Conservation (phyloP, 2,329 filamentous ascomycete genomes). For the Aspergillus intermedius region DNA sequence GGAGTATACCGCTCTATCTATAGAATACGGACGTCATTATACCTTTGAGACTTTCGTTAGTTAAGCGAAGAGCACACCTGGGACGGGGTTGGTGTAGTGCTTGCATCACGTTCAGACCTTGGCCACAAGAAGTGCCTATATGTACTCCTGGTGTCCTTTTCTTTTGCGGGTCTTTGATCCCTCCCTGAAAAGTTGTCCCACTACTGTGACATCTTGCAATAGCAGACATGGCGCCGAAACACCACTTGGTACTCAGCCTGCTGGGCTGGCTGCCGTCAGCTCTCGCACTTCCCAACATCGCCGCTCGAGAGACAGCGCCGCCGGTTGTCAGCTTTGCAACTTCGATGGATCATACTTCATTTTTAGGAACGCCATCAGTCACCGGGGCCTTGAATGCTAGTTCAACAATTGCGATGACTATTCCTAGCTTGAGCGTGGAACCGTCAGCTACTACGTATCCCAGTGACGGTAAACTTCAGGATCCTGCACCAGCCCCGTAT, state of each 20-base stretch:
- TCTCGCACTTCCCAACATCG: slow-evolving; percentile 10
- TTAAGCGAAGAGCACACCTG: not conserved
- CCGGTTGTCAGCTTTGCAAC: slow-evolving; percentile 46
- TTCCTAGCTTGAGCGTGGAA: slow-evolving; percentile 53
- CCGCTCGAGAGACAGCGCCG: slow-evolving; percentile 8
- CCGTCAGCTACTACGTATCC: slow-evolving; percentile 63
- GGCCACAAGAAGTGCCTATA: not conserved
- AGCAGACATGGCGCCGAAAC: slow-evolving; percentile 10
- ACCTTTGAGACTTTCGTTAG: not conserved
- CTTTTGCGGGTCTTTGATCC: not conserved
- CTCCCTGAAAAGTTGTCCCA: not conserved
- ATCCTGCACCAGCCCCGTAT: slow-evolving; percentile 65
- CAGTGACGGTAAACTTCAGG: slow-evolving; percentile 61
- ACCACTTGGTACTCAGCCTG: slow-evolving; percentile 8
- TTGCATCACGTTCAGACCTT: not conserved
- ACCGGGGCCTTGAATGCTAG: slow-evolving; percentile 58
- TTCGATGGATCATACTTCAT: slow-evolving; percentile 61
- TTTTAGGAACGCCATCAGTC: slow-evolving; percentile 58
- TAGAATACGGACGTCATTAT: not conserved
- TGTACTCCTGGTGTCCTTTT: not conserved
- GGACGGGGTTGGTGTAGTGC: not conserved
- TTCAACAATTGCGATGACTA: slow-evolving; percentile 45
- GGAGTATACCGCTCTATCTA: not conserved
- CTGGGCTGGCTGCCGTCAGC: slow-evolving; percentile 13
- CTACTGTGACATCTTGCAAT: not conserved